A percentile compares a stretch with the other conserved stretches of the same genome.
These are phyloP conservation scores for Sporisorium graminicola DNA, from an alignment of 1,284 basidiomycete genomes.

Conservation along the genomic window DNA sequence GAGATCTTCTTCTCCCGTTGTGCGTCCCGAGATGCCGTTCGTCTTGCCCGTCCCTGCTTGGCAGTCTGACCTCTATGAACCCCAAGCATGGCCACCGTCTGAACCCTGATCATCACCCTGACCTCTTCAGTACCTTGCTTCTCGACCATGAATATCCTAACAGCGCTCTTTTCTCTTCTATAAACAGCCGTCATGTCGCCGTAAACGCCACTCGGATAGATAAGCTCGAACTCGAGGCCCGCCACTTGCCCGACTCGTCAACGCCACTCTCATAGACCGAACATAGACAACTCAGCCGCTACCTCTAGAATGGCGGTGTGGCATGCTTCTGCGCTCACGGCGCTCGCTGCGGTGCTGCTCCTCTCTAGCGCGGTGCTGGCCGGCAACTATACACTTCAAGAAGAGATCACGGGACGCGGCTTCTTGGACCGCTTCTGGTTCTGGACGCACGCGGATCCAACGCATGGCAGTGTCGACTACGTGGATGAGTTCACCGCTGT, in stretches of 20 bases:
- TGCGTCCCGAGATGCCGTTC: conserved; percentile 21
- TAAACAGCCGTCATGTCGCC: not conserved
- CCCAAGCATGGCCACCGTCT: not conserved
- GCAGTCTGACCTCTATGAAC: not conserved
- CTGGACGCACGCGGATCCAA: conserved; percentile 53
- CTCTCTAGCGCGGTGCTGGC: conserved; percentile 19
- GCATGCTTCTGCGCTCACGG: not conserved
- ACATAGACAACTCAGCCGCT: not conserved
- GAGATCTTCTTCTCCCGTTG: conserved; percentile 9
- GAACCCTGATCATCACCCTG: too few species aligned
- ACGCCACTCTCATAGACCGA: not conserved
- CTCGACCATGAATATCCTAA: not conserved
- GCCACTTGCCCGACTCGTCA: not conserved
- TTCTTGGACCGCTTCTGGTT: conserved; percentile 54
- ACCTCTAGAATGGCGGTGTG: not conserved
- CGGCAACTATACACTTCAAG: conserved; percentile 46
- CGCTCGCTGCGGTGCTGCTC: conserved; percentile 7
- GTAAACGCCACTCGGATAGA: not conserved
- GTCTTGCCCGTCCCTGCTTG: not conserved
- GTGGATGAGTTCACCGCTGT: conserved; percentile 38
- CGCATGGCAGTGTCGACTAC: conserved; percentile 51
- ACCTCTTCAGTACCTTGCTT: conserved; percentile 1
- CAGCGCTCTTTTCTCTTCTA: not conserved
- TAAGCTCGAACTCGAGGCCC: conserved; percentile 9
- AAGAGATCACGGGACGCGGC: conserved; percentile 46